Conservation (phyloP, 2,329 filamentous ascomycete genomes). For the Talaromyces albobiverticillius region DNA sequence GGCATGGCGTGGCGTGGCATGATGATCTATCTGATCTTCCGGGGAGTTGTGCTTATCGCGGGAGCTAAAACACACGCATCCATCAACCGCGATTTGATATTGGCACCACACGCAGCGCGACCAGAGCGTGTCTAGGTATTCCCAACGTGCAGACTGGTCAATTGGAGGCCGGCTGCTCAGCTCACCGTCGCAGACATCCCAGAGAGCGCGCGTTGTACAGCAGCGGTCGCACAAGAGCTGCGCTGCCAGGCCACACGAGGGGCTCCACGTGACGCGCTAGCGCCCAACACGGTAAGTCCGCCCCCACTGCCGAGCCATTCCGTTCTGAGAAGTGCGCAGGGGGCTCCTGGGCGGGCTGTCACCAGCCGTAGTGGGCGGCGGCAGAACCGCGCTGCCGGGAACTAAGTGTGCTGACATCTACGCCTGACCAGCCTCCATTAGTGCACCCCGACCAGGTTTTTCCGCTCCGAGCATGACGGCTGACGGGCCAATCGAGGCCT, state of each 20-base stretch:
- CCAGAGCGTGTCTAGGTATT: too few species aligned
- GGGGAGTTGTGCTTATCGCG: slow-evolving; percentile 9
- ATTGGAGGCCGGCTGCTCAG: too few species aligned
- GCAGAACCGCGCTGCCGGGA: slow-evolving; percentile 2
- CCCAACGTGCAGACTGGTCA: too few species aligned
- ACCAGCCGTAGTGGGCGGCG: too few species aligned
- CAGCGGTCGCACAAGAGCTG: too few species aligned
- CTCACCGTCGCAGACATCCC: too few species aligned
- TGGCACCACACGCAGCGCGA: too few species aligned
- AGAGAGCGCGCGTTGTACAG: too few species aligned
- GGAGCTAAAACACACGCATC: slow-evolving; percentile 10
- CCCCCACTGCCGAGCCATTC: slow-evolving; percentile 14
- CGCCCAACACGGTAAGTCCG: slow-evolving; percentile 14
- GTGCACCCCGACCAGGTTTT: slow-evolving; percentile 12
- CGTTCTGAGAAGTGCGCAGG: slow-evolving; percentile 28
- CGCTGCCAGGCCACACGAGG: slow-evolving; percentile 10
- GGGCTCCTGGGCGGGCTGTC: background rate
- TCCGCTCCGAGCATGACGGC: slow-evolving; percentile 13
- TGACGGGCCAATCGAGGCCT: slow-evolving; percentile 4
- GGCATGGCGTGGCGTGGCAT: background rate
- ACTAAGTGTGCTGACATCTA: slow-evolving; percentile 12
- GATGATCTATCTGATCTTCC: too few species aligned
- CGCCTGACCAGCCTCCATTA: slow-evolving; percentile 9
- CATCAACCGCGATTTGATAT: too few species aligned
- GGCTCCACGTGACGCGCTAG: slow-evolving; percentile 25